Evolutionary conservation across 1,139 yeast species (phyloP), one percentile per base, ranked within the genome.

Genomic region (Nakaseomyces uthaithaninus): DNA sequence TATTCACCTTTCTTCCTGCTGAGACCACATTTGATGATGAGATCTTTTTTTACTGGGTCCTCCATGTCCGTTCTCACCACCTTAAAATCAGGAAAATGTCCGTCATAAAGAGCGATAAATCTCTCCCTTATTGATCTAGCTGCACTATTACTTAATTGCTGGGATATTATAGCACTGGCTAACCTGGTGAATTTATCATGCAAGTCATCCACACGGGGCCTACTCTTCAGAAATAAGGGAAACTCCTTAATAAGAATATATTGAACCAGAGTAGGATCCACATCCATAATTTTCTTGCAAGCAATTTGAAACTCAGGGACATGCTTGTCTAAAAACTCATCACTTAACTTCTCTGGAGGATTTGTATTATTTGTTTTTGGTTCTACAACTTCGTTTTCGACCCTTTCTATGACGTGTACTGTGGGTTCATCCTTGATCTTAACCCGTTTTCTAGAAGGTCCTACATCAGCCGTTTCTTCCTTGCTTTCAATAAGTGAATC

Each of bases 131-230:
- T 81, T 1, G 89, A 69, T 10, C 55, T 62, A 0, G 95, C 95
- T 0, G 95, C 93, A 1, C 77, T 71, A 1, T 95, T 95, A 49
- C 91, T 80, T 4, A 87, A 80, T 57, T 87, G 95, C 62, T 87
- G 95, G 1, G 84, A 74, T 12, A 84, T 72, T 6, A 86, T 72
- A 9, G 75, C 69, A 38, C 71, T 61, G 0, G 68, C 66, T 6
- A 75, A 56, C 63, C 73, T 52, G 58, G 63, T 59, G 51, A 67
- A 66, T 56, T 69, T 54, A 48, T 53, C 50, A 45, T 68, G 53
- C n/a, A 55, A 43, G 10, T 49, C 48, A 8, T 42, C 44, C 11
- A 16, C 39, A 11, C 45, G 38, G 6, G 48, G 48, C 30, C 39
- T 39, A 14, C 34, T 38, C 39, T 37, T 51, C 38, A 41, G 49